Evolutionary conservation across 208 protist genomes (phyloP).

Genomic region (Leishmania martiniquensis): DNA sequence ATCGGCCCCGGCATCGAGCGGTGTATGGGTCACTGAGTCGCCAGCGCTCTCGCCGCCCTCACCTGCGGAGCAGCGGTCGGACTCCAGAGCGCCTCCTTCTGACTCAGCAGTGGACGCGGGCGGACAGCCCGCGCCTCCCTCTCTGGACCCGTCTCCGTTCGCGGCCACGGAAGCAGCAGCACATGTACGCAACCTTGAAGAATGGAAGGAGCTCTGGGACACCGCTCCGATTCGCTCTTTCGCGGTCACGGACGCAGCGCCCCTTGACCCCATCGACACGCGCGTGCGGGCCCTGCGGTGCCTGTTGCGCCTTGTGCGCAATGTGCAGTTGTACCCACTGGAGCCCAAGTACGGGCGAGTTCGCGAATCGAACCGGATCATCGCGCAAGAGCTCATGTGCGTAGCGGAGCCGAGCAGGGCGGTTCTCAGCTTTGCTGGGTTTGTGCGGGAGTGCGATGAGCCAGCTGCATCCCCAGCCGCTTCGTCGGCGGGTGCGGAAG

Average conservation of each 20-base stretch:
- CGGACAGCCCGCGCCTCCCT: neutral
- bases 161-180: neutral
- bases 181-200: neutral
- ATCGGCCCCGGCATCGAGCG: neutral
- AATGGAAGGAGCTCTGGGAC: slow-evolving; percentile 27
- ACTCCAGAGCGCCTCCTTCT: neutral
- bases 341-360: slow-evolving; percentile 62
- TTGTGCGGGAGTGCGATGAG: slow-evolving; percentile 19
- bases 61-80: neutral
- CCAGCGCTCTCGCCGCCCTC: neutral
- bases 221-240: neutral
- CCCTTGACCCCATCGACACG: slow-evolving; percentile 7
- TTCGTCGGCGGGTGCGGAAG: neutral
- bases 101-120: neutral
- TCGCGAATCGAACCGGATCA: slow-evolving; percentile 38
- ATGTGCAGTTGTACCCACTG: slow-evolving; percentile 39
- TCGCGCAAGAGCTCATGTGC: slow-evolving; percentile 49
- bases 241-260: neutral
- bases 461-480: neutral
- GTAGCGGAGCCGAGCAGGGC: slow-evolving; percentile 41
- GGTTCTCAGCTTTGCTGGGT: slow-evolving; percentile 55
- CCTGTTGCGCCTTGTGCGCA: slow-evolving; percentile 51
- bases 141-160: too few species aligned
- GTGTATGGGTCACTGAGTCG: neutral
- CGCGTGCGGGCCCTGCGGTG: slow-evolving; percentile 42